A percentile compares a stretch with the other conserved stretches of the same genome.
phyloP scores from a whole-genome alignment of 2,329 filamentous ascomycete species.

The Pestalotiopsis sp. region DNA sequence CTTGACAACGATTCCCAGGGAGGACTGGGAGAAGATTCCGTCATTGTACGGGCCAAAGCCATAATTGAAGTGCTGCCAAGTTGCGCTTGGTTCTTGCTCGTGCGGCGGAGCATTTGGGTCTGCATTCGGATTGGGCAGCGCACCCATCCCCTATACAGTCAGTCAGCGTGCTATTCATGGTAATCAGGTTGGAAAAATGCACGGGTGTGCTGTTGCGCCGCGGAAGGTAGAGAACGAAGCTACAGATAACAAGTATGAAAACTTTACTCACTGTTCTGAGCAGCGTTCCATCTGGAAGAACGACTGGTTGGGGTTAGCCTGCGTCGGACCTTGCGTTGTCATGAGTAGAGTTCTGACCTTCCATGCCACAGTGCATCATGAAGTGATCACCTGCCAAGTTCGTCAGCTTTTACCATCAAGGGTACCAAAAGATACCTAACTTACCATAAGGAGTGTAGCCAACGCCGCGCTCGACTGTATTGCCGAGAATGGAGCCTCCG shows the following conservation, averaged over 20 bases:
- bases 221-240: background rate
- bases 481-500: slow-evolving; percentile 49
- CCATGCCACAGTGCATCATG: slow-evolving; percentile 42
- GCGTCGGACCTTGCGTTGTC: slow-evolving; percentile 22
- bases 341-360: slow-evolving; percentile 45
- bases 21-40: slow-evolving; percentile 52
- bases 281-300: slow-evolving; percentile 19
- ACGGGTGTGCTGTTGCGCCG: background rate
- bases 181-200: background rate
- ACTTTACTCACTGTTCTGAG: slow-evolving; percentile 35
- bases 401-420: slow-evolving; percentile 29
- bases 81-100: slow-evolving; percentile 31
- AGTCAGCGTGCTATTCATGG: background rate
- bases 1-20: slow-evolving; percentile 54
- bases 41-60: slow-evolving; percentile 42
- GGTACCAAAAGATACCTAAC: slow-evolving; percentile 25
- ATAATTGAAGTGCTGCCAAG: slow-evolving; percentile 45
- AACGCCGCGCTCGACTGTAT: slow-evolving; percentile 46
- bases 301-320: background rate
- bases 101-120: slow-evolving; percentile 16
- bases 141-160: slow-evolving; percentile 35
- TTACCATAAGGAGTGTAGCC: slow-evolving; percentile 49
- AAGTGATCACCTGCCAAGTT: background rate
- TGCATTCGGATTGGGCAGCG: slow-evolving; percentile 21
- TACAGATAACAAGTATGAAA: background rate